A percentile compares a stretch with the other conserved stretches of the same genome.
Conservation (phyloP, 2,329 filamentous ascomycete genomes). For the Trichoderma sp. region DNA sequence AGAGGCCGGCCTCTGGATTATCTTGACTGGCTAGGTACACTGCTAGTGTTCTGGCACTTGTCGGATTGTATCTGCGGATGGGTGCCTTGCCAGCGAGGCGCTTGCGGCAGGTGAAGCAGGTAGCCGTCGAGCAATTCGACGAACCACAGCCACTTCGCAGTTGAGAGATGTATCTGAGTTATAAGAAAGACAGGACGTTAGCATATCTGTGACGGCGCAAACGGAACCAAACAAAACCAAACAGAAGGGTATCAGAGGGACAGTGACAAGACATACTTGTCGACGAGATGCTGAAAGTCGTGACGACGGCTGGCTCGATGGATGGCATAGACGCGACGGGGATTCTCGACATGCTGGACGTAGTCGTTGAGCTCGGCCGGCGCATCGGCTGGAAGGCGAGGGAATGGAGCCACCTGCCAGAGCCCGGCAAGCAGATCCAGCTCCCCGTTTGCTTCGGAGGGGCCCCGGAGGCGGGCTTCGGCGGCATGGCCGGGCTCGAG, state of each 20-base stretch:
- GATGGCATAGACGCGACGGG: slow-evolving; percentile 59
- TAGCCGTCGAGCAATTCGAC: slow-evolving; percentile 66
- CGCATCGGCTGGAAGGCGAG: slow-evolving; percentile 58
- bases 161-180: slow-evolving; percentile 69
- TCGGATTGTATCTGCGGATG: slow-evolving; percentile 73
- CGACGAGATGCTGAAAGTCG: slow-evolving; percentile 64
- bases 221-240: not conserved
- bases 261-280: slow-evolving; percentile 50
- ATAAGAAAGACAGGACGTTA: not conserved
- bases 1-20: slow-evolving; percentile 69
- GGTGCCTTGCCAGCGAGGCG: slow-evolving; percentile 65
- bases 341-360: slow-evolving; percentile 60
- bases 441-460: slow-evolving; percentile 35
- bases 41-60: slow-evolving; percentile 79
- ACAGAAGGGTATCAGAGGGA: not conserved
- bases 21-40: slow-evolving; percentile 78
- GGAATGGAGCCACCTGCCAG: slow-evolving; percentile 61
- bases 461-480: slow-evolving; percentile 18
- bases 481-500: slow-evolving; percentile 15
- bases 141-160: slow-evolving; percentile 78
- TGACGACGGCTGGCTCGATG: slow-evolving; percentile 61
- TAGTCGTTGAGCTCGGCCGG: slow-evolving; percentile 55
- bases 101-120: slow-evolving; percentile 76
- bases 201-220: not conserved
- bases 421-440: slow-evolving; percentile 54